Percentiles rank a stretch among this genome's conserved stretches.
Evolutionary conservation across 2,329 filamentous ascomycete genomes (phyloP).

Genomic region (Fusarium udum): DNA sequence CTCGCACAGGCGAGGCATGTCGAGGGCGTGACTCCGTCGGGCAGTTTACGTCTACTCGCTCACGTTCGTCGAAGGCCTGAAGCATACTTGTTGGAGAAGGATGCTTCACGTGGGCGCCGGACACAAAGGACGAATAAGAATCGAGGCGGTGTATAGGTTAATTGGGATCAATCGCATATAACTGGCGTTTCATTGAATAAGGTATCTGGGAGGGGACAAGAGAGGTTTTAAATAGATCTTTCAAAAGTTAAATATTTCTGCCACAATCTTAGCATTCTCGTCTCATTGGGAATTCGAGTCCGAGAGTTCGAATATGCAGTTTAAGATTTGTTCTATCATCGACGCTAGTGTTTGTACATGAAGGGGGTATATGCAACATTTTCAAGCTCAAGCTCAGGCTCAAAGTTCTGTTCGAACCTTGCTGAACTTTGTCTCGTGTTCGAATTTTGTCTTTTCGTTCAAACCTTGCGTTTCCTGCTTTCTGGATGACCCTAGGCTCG

Average conservation of each 20-base stretch:
- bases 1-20: slow-evolving; percentile 88
- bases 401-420: slow-evolving; percentile 11
- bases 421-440: background rate
- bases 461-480: background rate
- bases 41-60: slow-evolving; percentile 68
- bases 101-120: background rate
- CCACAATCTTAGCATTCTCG: background rate
- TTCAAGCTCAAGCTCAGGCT: slow-evolving; percentile 12
- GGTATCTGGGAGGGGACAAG: background rate
- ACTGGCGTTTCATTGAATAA: slow-evolving; percentile 8
- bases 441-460: background rate
- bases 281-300: background rate
- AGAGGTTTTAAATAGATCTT: background rate
- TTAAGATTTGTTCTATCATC: slow-evolving; percentile 12
- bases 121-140: background rate
- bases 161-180: slow-evolving; percentile 1
- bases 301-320: background rate
- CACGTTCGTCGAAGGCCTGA: slow-evolving; percentile 60
- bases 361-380: slow-evolving; percentile 17
- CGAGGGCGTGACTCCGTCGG: slow-evolving; percentile 77
- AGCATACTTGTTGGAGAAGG: background rate
- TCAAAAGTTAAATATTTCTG: background rate
- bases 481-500: background rate
- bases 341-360: background rate
- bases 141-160: background rate